Evolutionary conservation across 2,329 filamentous ascomycete genomes (phyloP), one percentile per base, ranked within the genome.

Genomic region (Westerdykella ornata): DNA sequence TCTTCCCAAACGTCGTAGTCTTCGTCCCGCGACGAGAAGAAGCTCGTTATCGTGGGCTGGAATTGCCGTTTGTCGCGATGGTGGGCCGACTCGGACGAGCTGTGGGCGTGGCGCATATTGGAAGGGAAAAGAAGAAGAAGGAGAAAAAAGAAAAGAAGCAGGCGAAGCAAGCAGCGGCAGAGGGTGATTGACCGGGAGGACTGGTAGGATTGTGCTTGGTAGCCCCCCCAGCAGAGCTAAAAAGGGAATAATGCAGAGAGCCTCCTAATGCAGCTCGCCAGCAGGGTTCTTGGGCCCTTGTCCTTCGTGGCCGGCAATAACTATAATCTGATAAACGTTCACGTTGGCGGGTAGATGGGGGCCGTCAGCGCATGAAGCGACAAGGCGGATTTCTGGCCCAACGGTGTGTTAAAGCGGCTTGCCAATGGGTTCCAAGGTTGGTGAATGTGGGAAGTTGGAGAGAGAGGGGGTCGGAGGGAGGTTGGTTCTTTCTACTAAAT

Each of bases 21-120:
- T 42, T 54, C 46, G 36, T 57, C 50, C 42, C 35, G 53, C 29
- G 59, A 48, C 8, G 22, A 11, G 46, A 72, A 71, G 62, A 63
- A 72, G 46, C 58, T 64, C 35, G 65, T 69, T 45, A 73, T 71
- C 37, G 65, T 63, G 11, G 69, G 69, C 52, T 71, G 69, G 57
- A 62, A 71, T 41, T 57, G 67, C 39, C 67, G 62, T 57, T 73
- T 73, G 50, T 55, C 60, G 43, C 60, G 53, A 52, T 65, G 63
- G 38, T 37, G 46, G 44, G 39, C 51, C 19, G 56, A 42, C 38
- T 44, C 37, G 19, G 43, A 41, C 16, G 45, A 42, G 38, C 35
- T 49, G 48, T 5, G 40, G 26, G 29, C 4, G 36, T 40, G 41
- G 38, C 47, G 52, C 57, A 59, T 60, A 41, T 43, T 50, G 30